Evolutionary conservation across 106 monocot species (phyloP), one percentile per base, ranked within the genome.

Genomic region (Gastrodia elata): DNA sequence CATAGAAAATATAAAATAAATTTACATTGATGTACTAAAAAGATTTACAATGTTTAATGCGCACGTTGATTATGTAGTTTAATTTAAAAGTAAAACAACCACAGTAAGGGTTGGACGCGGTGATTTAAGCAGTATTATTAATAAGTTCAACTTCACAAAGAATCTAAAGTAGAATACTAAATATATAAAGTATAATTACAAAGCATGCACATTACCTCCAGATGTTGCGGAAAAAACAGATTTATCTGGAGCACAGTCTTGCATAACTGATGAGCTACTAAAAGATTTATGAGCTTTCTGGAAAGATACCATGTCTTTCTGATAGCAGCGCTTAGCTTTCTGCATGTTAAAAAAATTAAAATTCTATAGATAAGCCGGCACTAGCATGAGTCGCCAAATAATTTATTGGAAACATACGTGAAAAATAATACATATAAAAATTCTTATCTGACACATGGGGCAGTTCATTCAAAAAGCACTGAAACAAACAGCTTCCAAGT

Each of bases 271-370:
- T 74, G 72, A 22, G 24, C 70, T 67, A 38, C 56, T 71, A 43
- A 43, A 55, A 16, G 81, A 81, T 72, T 65, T 41, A 38, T 79
- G 68, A 0, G 75, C 58, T 69, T 83, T 84, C 39, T 77, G 32
- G 36, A 94, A 94, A 34, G 91, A 74, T 57, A 81, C 80, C 42
- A 93, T 48, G 80, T 97, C 96, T 56, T 90, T 97, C 75, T 93
- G 90, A 77, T 97, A 97, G 76, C 96, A 90, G 18, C 80, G 80
- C 68, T 83, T 90, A 7, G 95, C 96, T 92, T 90, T 96, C 90
- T 96, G 83, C 64, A 77, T 32, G 32, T 9, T 32, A 61, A 61
- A 61, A 61, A 61, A 32, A 0, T 61, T 61, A 61, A 61, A 3
- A 61, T 61, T 24, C 30, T 32, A 61, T 24, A 61, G 28, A 32